These are phyloP conservation scores for Phytophthora pluvialis DNA, from an alignment of 352 stramenopile genomes.

Conservation along the genomic window DNA sequence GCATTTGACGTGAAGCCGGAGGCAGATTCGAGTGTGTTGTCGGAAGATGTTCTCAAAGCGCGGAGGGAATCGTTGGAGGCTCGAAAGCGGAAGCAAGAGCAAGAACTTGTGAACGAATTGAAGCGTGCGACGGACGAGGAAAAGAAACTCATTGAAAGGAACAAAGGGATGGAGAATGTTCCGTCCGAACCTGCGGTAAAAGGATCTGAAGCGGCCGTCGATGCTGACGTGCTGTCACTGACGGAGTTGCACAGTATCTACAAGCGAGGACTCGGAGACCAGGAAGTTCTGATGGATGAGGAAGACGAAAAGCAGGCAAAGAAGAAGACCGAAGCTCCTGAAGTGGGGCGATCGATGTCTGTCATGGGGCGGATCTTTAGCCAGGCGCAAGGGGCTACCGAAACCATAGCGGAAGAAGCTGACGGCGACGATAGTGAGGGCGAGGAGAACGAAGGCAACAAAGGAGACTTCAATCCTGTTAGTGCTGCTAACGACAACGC, in stretches of 20 bases:
- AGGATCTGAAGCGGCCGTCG: slow-evolving; percentile 1
- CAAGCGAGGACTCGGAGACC: slow-evolving; percentile 79
- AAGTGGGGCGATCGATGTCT: slow-evolving; percentile 27
- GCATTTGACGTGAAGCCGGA: slow-evolving; percentile 21
- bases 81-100: slow-evolving; percentile 43
- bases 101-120: slow-evolving; percentile 46
- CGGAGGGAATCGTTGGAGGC: slow-evolving; percentile 30
- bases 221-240: slow-evolving; percentile 47
- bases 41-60: slow-evolving; percentile 29
- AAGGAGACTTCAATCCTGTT: neutral
- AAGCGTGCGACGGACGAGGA: slow-evolving; percentile 52
- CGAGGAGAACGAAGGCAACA: slow-evolving; percentile 15
- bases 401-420: slow-evolving; percentile 55
- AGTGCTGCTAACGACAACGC: slow-evolving; percentile 6
- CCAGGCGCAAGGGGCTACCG: slow-evolving; percentile 35
- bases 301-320: slow-evolving; percentile 26
- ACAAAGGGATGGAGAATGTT: neutral
- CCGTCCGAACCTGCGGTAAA: neutral
- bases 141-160: slow-evolving; percentile 35
- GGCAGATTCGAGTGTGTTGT: slow-evolving; percentile 11
- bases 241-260: slow-evolving; percentile 83
- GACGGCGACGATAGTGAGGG: slow-evolving; percentile 33
- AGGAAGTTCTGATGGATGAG: slow-evolving; percentile 63
- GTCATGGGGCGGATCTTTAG: slow-evolving; percentile 58
- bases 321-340: neutral